These are phyloP conservation scores for Boletus sp. DNA, from an alignment of 768 basidiomycete genomes.

Conservation along the genomic window DNA sequence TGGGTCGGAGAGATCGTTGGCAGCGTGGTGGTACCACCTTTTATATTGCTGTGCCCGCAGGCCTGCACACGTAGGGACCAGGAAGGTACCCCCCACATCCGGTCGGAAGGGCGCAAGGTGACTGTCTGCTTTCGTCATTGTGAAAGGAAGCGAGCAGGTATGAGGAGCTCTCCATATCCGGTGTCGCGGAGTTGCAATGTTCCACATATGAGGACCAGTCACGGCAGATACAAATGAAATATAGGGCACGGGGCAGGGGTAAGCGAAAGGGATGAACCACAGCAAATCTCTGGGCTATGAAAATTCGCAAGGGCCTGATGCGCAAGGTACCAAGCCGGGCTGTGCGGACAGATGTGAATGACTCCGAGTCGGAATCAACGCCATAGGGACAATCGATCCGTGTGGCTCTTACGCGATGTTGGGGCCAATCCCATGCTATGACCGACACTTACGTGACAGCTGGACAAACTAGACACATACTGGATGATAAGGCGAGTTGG, in stretches of 20 bases:
- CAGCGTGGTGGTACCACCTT: neutral
- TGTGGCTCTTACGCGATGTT: neutral
- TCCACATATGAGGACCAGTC: neutral
- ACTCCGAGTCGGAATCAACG: conserved; percentile 1
- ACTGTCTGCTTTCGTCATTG: conserved; percentile 21
- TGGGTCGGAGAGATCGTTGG: neutral
- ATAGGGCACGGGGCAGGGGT: conserved; percentile 5
- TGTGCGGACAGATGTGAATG: neutral
- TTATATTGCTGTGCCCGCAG: conserved; percentile 27
- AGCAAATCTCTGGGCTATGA: conserved; percentile 2
- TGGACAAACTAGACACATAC: conserved; percentile 1
- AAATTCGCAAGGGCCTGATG: neutral
- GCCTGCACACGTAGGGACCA: conserved; percentile 15
- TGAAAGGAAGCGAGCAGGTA: conserved; percentile 24
- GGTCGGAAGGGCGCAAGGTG: conserved; percentile 24
- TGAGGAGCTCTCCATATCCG: conserved; percentile 27
- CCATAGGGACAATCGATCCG: conserved; percentile 6
- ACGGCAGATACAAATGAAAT: neutral
- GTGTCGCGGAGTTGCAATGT: conserved; percentile 31
- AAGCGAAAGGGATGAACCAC: neutral
- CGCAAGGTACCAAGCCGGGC: conserved; percentile 8
- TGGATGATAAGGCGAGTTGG: conserved; percentile 1
- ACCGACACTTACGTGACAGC: conserved; percentile 10
- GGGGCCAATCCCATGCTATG: neutral
- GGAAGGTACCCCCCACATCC: conserved; percentile 21